phyloP scores from a whole-genome alignment of 176 grass and related monocot genomes.

The Carex pumila region DNA sequence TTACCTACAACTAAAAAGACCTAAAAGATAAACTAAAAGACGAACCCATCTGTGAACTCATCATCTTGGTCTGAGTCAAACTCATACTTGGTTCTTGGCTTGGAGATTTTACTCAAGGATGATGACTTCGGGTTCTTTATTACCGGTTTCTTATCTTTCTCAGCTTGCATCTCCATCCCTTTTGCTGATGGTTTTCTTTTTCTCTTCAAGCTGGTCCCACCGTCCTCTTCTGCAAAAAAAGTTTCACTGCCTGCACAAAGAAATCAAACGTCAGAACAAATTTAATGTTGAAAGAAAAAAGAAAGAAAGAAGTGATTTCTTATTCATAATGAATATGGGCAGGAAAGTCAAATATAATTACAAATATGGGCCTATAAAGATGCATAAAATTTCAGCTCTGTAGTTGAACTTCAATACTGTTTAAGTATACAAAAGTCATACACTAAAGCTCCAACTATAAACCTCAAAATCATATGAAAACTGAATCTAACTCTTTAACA shows the following conservation, averaged over 20 bases:
- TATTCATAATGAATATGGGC: neutral
- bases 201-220: conserved; percentile 44
- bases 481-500: neutral
- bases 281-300: neutral
- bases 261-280: conserved; percentile 18
- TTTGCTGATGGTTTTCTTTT: conserved; percentile 79
- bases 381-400: neutral
- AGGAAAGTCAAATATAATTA: neutral
- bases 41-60: conserved; percentile 54
- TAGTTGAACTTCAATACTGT: neutral
- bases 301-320: neutral
- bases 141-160: conserved; percentile 59
- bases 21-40: conserved; percentile 6
- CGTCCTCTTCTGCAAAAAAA: conserved; percentile 66
- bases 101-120: conserved; percentile 27
- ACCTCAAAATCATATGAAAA: neutral
- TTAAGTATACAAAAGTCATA: neutral
- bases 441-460: neutral
- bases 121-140: conserved; percentile 43
- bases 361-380: neutral
- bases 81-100: conserved; percentile 58
- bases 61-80: conserved; percentile 53
- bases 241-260: conserved; percentile 43
- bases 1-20: neutral
- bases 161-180: conserved; percentile 77